A percentile compares a stretch with the other conserved stretches of the same genome.
Conservation (phyloP, 257 asterid genomes). For the Solanum infundibuliforme region DNA sequence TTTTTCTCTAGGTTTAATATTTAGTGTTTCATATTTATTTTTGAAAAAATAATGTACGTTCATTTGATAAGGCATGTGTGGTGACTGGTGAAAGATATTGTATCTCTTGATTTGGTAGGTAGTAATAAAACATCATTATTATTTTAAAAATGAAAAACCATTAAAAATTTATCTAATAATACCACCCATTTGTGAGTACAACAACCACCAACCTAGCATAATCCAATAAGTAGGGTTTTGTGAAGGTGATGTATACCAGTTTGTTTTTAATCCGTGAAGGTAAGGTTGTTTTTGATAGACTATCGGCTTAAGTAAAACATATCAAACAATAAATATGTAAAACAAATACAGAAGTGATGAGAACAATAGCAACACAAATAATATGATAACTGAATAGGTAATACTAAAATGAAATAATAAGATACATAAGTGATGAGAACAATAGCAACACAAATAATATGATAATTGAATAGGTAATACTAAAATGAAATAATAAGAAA, state of each 20-base stretch:
- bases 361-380: background rate
- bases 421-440: background rate
- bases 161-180: background rate
- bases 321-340: no score
- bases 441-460: background rate
- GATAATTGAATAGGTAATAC: no score
- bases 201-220: background rate
- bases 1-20: background rate
- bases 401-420: no score
- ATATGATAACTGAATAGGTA: no score
- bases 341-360: background rate
- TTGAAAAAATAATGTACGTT: background rate
- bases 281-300: accelerated
- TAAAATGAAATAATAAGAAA: background rate
- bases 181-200: background rate
- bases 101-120: background rate
- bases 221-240: no score
- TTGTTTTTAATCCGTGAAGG: no score
- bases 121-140: background rate
- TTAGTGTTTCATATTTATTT: background rate
- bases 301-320: no score
- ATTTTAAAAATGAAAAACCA: background rate
- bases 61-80: background rate
- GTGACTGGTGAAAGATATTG: background rate
- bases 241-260: background rate